Conservation (phyloP, 2,329 filamentous ascomycete genomes). For the Paramyrothecium roridum region DNA sequence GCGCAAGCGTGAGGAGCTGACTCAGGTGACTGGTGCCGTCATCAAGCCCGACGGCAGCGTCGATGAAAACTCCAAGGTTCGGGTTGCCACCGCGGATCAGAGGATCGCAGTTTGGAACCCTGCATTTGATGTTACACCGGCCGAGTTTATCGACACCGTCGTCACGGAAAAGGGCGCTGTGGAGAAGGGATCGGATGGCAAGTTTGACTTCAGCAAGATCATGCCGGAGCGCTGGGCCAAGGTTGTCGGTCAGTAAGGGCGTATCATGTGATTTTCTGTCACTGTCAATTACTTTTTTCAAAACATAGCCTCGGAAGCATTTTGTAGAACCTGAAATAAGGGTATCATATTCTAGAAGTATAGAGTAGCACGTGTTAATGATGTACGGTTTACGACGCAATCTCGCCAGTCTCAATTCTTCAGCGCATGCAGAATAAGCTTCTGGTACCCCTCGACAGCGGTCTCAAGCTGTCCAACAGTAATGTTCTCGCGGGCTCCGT, state of each 20-base stretch:
- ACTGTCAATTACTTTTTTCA: constrained; percentile 1
- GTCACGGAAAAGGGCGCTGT: constrained; percentile 90
- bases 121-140: constrained; percentile 91
- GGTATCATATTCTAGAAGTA: background rate
- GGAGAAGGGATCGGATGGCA: constrained; percentile 68
- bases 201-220: constrained; percentile 61
- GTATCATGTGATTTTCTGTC: background rate
- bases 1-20: constrained; percentile 77
- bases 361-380: background rate
- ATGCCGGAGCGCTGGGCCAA: constrained; percentile 54
- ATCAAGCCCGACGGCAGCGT: constrained; percentile 61
- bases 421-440: constrained; percentile 53
- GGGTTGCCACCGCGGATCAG: constrained; percentile 75
- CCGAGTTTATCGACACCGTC: constrained; percentile 84
- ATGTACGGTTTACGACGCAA: constrained; percentile 1
- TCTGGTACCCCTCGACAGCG: constrained; percentile 72
- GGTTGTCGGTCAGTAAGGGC: constrained; percentile 17
- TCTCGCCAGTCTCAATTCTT: constrained; percentile 9
- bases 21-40: constrained; percentile 75
- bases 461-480: constrained; percentile 68
- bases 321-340: background rate
- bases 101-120: constrained; percentile 93
- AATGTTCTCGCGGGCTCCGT: constrained; percentile 74
- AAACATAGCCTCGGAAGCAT: background rate
- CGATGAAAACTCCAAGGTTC: constrained; percentile 60